Evolutionary conservation across 441 rosid species (phyloP).

Genomic region (Jatropha multifida): DNA sequence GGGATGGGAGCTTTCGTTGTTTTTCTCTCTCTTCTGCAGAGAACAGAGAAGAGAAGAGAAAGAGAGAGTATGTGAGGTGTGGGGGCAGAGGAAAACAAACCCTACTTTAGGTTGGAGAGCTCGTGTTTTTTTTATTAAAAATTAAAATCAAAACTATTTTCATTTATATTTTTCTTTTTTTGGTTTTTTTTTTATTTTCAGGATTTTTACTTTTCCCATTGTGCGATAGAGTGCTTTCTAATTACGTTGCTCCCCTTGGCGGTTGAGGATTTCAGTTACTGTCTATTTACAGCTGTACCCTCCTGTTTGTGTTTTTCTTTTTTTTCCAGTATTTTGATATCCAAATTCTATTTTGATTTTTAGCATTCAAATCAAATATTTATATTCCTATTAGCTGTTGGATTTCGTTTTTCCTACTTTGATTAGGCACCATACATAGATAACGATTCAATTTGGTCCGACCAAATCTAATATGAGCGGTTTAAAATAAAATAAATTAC

Average conservation of each 20-base stretch:
- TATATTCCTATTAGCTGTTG: too few relatives aligned
- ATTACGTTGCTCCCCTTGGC: conserved; percentile 1
- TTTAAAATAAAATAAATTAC: too few relatives aligned
- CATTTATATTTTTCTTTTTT: not conserved
- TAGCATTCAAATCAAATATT: too few relatives aligned
- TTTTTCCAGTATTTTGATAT: too few relatives aligned
- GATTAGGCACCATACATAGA: too few relatives aligned
- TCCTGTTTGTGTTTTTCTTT: not conserved
- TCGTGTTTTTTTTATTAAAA: not conserved
- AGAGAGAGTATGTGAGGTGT: conserved; percentile 1
- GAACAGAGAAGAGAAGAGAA: conserved; percentile 29
- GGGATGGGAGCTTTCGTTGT: conserved; percentile 18
- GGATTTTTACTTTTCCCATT: not conserved
- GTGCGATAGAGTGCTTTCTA: not conserved
- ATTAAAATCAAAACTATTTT: too few relatives aligned
- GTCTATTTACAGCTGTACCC: not conserved
- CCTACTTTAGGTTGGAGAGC: conserved; percentile 11
- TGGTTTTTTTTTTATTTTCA: not conserved
- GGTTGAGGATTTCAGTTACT: not conserved
- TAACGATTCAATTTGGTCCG: too few relatives aligned
- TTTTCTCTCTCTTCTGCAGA: conserved; percentile 59
- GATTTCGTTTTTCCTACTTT: too few relatives aligned
- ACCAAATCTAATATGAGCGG: too few relatives aligned
- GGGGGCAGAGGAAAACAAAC: conserved; percentile 20
- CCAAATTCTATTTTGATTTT: too few relatives aligned